Evolutionary conservation across 192 early-diverging fungal species (phyloP), one percentile per base, ranked within the genome.

Genomic region (Powellomyces hirtus): DNA sequence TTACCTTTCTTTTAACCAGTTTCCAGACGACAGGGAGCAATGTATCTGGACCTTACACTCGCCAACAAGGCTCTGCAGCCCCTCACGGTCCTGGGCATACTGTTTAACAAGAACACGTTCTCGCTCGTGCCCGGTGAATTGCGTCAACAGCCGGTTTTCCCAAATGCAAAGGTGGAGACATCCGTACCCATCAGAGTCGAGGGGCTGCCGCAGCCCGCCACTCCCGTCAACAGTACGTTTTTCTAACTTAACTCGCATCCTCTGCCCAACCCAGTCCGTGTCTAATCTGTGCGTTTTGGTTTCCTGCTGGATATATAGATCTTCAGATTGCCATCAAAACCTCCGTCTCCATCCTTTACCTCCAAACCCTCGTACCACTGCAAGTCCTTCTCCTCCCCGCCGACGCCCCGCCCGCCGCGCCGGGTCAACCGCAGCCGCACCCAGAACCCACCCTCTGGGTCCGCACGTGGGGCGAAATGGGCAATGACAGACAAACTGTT

Each of bases 51-150:
- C 35, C 52, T 92, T 68, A 66, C 71, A 37, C 81, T 91, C 70
- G 52, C 68, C 22, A 92, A 92, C 78, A 77, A 73, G 44, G 71
- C 77, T 37, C 24, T 57, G 8, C 66, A 77, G 38, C 36, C 85
- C 1, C 68, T 92, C 37, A 69, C 72, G 22, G 85, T 87, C 67
- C 86, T 88, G 78, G 90, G 88, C 0, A 89, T 92, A 24, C 86
- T 89, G 66, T 90, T 92, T 78, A 92, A 92, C 83, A 89, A 89
- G 65, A 92, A 92, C 77, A 74, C 84, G 6, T 90, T 80, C 50
- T 86, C 86, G 4, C 45, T 92, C 3, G 72, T 73, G 58, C 86
- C 89, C 20, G 71, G 74, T 8, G 65, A 79, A 4, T 76, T 90
- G 5, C 66, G 71, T 18, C 71, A 65, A 11, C 58, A 68, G 18